Evolutionary conservation across 1,284 basidiomycete species (phyloP), one percentile per base, ranked within the genome.

Genomic region (Wallemia hederae): DNA sequence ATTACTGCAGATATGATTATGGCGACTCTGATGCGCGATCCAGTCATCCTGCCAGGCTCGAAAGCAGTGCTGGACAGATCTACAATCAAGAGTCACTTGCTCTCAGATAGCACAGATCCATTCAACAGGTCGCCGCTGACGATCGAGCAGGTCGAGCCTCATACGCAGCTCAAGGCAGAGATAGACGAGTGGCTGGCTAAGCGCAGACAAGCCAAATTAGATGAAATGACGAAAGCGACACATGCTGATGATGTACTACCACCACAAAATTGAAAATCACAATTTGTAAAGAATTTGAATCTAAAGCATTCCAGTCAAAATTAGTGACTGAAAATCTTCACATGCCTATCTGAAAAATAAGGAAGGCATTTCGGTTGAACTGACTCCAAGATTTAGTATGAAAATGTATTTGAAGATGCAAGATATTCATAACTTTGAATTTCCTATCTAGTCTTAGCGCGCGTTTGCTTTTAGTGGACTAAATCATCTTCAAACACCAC

Each of bases 11-110:
- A 94, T 70, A 87, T 89, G 0, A 74, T 96, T 64, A 90, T 94
- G 82, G 85, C 79, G 65, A 89, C 87, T 0, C 68, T 99, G 62
- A 99, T 99, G 94, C 82, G 81, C 62, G 89, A 98, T 69, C 94
- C 94, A 1, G 92, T 98, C 62, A 79, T 80, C 55, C 72, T 99
- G 59, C 94, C 94, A 0, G 81, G 84, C 0, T 96, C 90, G 1
- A 78, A 76, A 61, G 75, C 80, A 0, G 77, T 85, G 27, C 71
- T 99, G 58, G 94, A 99, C 70, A 79, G 85, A 39, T 78, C 84
- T 0, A 98, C 92, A 1, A 98, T 99, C 74, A 94, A 96, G 68
- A 85, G 89, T 1, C 89, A 92, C 69, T 73, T 98, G 57, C 73
- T 98, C 25, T 92, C 89, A 1, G 92, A 97, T 68, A 74, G 81